phyloP scores from a whole-genome alignment of 23 red algal genomes.

The Gracilaria gracilis region DNA sequence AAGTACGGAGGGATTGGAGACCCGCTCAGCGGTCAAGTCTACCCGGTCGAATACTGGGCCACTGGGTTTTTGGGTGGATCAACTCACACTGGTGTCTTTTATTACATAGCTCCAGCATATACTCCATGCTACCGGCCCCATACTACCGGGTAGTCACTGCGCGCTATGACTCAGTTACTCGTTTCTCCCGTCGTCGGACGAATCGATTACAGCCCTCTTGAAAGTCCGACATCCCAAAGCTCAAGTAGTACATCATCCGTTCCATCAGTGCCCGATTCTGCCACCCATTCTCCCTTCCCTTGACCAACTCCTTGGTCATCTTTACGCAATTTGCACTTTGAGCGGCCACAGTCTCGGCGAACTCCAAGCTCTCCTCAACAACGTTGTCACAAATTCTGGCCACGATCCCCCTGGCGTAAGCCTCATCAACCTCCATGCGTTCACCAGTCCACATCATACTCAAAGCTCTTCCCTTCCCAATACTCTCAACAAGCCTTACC shows the following conservation, averaged over 20 bases:
- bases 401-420: constrained; percentile 69
- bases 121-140: too few relatives aligned
- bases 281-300: not conserved
- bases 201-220: constrained; percentile 30
- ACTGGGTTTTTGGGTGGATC: too few relatives aligned
- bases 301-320: constrained; percentile 12
- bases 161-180: too few relatives aligned
- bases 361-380: constrained; percentile 50
- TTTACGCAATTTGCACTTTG: not conserved
- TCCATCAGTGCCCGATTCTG: constrained; percentile 4
- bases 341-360: constrained; percentile 62
- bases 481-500: constrained; percentile 73
- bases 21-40: too few relatives aligned
- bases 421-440: constrained; percentile 55
- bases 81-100: too few relatives aligned
- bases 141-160: not conserved
- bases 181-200: not conserved
- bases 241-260: constrained; percentile 27
- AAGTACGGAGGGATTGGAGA: too few relatives aligned
- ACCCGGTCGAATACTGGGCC: too few relatives aligned
- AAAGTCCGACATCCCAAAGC: constrained; percentile 25
- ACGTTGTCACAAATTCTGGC: constrained; percentile 47
- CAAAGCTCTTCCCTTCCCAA: constrained; percentile 82
- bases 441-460: constrained; percentile 68
- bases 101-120: too few relatives aligned